phyloP scores from a whole-genome alignment of 768 basidiomycete species.

The Agaricus subrufescens region DNA sequence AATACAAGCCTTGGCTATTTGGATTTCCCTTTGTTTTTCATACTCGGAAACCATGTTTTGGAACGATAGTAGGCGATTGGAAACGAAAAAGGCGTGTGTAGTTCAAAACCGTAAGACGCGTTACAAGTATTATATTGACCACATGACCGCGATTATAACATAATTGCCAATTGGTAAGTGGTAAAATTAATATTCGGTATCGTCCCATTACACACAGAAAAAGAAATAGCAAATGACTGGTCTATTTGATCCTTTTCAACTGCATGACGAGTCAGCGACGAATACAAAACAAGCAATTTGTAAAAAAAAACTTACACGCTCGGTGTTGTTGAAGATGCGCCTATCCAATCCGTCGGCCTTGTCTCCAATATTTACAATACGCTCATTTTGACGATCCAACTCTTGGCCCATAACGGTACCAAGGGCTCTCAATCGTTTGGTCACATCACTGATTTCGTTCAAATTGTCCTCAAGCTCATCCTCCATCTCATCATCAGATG shows the following conservation, averaged over 20 bases:
- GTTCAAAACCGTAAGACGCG: too few species aligned
- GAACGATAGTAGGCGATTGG: too few species aligned
- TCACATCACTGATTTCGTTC: slow-evolving; percentile 75
- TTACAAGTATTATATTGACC: background rate
- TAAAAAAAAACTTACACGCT: slow-evolving; percentile 50
- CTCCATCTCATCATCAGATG: slow-evolving; percentile 90
- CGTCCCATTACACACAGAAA: background rate
- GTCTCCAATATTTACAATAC: slow-evolving; percentile 71
- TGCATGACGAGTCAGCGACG: slow-evolving; percentile 22
- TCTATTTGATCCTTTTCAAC: slow-evolving; percentile 60
- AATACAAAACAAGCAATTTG: background rate
- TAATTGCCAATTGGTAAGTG: too few species aligned
- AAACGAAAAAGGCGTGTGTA: too few species aligned
- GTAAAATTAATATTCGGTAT: too few species aligned
- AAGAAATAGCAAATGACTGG: background rate
- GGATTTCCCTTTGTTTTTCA: slow-evolving; percentile 24
- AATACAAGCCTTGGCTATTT: slow-evolving; percentile 26
- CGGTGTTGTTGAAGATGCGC: slow-evolving; percentile 76
- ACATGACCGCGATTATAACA: slow-evolving; percentile 5
- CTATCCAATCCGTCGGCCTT: slow-evolving; percentile 77
- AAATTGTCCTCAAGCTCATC: slow-evolving; percentile 92
- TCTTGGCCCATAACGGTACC: slow-evolving; percentile 84
- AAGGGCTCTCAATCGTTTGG: slow-evolving; percentile 73
- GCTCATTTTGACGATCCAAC: slow-evolving; percentile 78
- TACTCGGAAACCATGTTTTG: slow-evolving; percentile 24